phyloP scores from a whole-genome alignment of 345 rosid genomes.

The Aquilaria sinensis region DNA sequence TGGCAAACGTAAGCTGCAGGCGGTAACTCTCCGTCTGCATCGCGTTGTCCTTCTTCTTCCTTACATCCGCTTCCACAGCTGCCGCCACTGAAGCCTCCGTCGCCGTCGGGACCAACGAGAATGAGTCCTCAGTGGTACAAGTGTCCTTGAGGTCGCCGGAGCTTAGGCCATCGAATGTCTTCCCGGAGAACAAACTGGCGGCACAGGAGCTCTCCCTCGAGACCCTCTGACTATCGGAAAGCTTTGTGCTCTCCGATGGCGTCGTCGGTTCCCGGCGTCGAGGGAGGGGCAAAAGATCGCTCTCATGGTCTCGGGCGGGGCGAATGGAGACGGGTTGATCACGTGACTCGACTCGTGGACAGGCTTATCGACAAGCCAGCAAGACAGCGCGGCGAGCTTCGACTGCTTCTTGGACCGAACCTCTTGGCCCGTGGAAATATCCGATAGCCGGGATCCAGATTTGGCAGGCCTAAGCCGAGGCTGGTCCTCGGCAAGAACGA shows the following conservation, averaged over 20 bases:
- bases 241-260: constrained; percentile 14
- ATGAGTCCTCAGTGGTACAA: constrained; percentile 6
- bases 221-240: constrained; percentile 25
- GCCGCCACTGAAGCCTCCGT: constrained; percentile 28
- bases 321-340: constrained; percentile 15
- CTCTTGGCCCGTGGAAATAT: constrained; percentile 45
- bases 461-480: no score
- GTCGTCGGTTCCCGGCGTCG: constrained; percentile 20
- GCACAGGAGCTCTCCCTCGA: constrained; percentile 76
- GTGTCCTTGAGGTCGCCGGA: constrained; percentile 42
- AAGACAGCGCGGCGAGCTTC: constrained; percentile 46
- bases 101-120: constrained; percentile 22
- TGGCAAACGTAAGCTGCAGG: constrained; percentile 72
- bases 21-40: constrained; percentile 49
- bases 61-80: constrained; percentile 26
- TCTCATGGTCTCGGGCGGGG: constrained; percentile 9
- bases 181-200: constrained; percentile 42
- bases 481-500: constrained; percentile 13
- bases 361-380: constrained; percentile 45
- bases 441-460: constrained; percentile 32
- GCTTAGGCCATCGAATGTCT: constrained; percentile 47
- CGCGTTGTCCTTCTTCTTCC: constrained; percentile 20
- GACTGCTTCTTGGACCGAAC: constrained; percentile 37
- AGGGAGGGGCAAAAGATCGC: not conserved
- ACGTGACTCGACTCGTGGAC: constrained; percentile 29